Evolutionary conservation across 1,284 basidiomycete species (phyloP).

Genomic region (Polyporus tsugae): DNA sequence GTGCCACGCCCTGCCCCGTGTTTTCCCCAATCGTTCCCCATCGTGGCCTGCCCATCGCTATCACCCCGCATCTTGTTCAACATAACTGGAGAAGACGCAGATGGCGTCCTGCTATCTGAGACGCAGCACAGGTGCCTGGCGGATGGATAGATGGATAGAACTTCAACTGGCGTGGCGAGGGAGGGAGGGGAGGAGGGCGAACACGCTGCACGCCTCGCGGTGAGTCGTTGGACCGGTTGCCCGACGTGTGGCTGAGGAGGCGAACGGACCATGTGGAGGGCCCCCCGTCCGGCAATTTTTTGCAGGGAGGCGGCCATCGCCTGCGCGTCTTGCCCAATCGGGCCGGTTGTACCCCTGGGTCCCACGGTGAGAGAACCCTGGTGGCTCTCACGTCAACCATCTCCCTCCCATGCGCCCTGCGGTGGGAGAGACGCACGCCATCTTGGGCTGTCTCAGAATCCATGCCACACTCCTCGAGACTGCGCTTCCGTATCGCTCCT

Average conservation of each 20-base stretch:
- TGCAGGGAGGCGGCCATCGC: background rate
- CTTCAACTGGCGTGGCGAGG: background rate
- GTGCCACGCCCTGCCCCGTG: constrained; percentile 9
- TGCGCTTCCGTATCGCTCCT: background rate
- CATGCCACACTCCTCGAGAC: constrained; percentile 1
- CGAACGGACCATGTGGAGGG: constrained; percentile 18
- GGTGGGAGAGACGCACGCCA: background rate
- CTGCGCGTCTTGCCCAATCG: background rate
- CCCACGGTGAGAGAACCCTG: constrained; percentile 17
- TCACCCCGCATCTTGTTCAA: constrained; percentile 9
- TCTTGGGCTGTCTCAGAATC: constrained; percentile 2
- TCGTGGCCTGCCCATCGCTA: background rate
- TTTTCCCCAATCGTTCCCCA: background rate
- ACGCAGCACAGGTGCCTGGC: background rate
- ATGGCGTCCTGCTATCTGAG: background rate
- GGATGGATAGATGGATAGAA: background rate
- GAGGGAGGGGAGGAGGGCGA: background rate
- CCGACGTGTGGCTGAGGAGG: constrained; percentile 8
- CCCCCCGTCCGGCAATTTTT: constrained; percentile 18
- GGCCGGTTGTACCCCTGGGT: constrained; percentile 14
- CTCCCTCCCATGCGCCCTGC: background rate
- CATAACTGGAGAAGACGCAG: background rate
- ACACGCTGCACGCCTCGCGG: constrained; percentile 10
- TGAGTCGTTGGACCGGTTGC: constrained; percentile 5
- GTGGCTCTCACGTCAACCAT: constrained; percentile 19